Conservation (phyloP, 345 rosid species). For the Eucalyptus coolabah region DNA sequence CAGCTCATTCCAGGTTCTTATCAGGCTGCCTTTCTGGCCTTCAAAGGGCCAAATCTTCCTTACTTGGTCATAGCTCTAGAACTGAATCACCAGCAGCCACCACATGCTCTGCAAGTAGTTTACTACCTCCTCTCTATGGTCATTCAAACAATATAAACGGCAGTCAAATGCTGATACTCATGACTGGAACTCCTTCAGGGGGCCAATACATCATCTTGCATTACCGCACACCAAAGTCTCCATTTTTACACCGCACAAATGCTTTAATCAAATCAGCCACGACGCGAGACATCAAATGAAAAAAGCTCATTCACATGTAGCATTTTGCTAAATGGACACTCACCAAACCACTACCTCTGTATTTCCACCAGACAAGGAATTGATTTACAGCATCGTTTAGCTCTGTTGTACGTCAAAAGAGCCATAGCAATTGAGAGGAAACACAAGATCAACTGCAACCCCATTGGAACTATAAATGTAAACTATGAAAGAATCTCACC, state of each 20-base stretch:
- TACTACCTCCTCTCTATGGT: background rate
- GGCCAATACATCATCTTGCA: background rate
- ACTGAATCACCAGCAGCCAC: background rate
- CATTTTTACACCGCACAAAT: background rate
- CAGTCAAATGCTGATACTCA: background rate
- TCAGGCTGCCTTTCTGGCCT: background rate
- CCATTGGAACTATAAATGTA: background rate
- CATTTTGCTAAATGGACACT: background rate
- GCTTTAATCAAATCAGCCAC: background rate
- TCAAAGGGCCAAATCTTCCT: background rate
- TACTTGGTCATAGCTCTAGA: background rate
- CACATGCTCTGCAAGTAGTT: background rate
- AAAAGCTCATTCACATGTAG: background rate
- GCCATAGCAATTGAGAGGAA: background rate
- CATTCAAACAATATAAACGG: background rate
- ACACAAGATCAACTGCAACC: background rate
- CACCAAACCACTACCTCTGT: background rate
- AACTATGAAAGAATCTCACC: constrained; percentile 48
- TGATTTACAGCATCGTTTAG: background rate
- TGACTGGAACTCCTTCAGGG: background rate
- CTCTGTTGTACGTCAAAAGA: background rate
- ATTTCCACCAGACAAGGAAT: background rate
- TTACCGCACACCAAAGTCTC: background rate
- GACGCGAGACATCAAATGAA: background rate
- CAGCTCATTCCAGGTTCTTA: background rate